These are phyloP conservation scores for Yarrowia divulgata DNA, from an alignment of 805 yeast genomes.

Conservation along the genomic window DNA sequence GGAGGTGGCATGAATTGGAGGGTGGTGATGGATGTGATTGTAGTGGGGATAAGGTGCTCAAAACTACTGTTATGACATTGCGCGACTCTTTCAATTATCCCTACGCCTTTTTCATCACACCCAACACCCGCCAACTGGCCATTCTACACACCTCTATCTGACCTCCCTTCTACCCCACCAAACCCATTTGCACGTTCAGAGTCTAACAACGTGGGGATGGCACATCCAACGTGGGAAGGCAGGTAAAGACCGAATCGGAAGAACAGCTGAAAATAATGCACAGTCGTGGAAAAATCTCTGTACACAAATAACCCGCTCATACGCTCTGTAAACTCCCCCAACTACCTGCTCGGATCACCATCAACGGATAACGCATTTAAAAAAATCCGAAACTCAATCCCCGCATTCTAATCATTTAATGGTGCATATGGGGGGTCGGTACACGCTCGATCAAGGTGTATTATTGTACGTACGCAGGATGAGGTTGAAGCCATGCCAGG, in stretches of 20 bases:
- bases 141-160: neutral
- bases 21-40: neutral
- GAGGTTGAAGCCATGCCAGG: neutral
- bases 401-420: constrained; percentile 35
- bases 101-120: neutral
- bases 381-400: constrained; percentile 33
- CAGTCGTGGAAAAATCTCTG: neutral
- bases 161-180: constrained; percentile 13
- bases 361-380: constrained; percentile 14
- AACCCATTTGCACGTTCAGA: constrained; percentile 31
- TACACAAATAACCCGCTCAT: neutral
- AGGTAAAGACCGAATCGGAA: neutral
- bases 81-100: neutral
- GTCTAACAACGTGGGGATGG: constrained; percentile 22
- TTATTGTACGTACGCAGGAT: neutral
- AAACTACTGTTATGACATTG: no score
- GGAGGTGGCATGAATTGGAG: neutral
- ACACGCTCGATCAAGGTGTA: neutral
- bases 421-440: neutral
- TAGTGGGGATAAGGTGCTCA: neutral
- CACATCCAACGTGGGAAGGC: constrained; percentile 3
- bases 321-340: neutral
- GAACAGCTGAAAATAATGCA: neutral
- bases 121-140: neutral
- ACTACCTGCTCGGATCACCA: neutral